A percentile compares a stretch with the other conserved stretches of the same genome.
Evolutionary conservation across 768 basidiomycete genomes (phyloP).

Genomic region (Tricholoma terreum): DNA sequence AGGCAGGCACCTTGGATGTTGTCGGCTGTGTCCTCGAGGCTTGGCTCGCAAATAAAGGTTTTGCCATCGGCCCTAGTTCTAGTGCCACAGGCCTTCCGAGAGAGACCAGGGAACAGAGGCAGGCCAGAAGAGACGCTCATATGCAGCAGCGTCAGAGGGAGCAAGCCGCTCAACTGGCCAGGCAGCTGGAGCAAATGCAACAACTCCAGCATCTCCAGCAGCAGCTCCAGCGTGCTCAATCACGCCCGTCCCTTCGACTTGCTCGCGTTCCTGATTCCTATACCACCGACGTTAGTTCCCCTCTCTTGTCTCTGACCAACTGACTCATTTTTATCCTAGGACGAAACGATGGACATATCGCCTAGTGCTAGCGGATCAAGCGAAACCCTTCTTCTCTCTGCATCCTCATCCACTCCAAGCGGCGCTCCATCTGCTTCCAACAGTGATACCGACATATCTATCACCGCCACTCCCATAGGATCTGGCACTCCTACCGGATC

Average conservation of each 20-base stretch:
- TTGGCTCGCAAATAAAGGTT: conserved; percentile 86
- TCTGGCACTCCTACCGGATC: conserved; percentile 59
- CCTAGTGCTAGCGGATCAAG: conserved; percentile 8
- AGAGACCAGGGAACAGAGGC: conserved; percentile 72
- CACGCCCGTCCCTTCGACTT: not conserved
- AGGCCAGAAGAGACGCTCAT: conserved; percentile 56
- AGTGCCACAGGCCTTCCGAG: conserved; percentile 72
- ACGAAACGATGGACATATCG: conserved; percentile 19
- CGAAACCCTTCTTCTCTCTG: conserved; percentile 13
- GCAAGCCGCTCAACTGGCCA: conserved; percentile 54
- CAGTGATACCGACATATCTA: conserved; percentile 59
- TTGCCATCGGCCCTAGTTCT: conserved; percentile 78
- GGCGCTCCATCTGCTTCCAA: conserved; percentile 32
- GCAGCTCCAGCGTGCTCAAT: not conserved
- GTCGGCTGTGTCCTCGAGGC: conserved; percentile 93
- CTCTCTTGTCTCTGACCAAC: not conserved
- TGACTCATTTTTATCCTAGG: conserved; percentile 9
- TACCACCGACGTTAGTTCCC: not conserved
- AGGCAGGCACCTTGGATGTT: conserved; percentile 90
- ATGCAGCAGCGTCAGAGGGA: conserved; percentile 57
- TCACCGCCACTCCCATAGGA: conserved; percentile 56
- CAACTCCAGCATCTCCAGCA: conserved; percentile 39
- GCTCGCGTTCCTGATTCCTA: not conserved
- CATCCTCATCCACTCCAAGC: conserved; percentile 16
- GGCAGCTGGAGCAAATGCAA: conserved; percentile 56